Evolutionary conservation across 345 rosid species (phyloP), one percentile per base, ranked within the genome.

Genomic region (Mangifera indica): DNA sequence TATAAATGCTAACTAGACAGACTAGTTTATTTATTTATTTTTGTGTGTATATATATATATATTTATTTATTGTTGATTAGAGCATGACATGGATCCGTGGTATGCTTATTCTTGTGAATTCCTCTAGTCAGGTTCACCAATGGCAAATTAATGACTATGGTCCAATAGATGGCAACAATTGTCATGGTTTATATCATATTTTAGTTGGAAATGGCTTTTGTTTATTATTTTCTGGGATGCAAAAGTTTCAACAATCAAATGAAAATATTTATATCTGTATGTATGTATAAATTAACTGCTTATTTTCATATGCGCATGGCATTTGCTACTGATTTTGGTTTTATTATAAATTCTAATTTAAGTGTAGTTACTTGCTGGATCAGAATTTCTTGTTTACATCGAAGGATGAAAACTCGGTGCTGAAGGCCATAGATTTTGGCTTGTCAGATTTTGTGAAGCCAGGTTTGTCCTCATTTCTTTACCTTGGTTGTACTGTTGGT

Each of bases 351-450:
- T 64, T 81, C 25, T 20, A 67, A 55, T 64, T 74, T 78, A 72
- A 73, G 60, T 64, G 56, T 78, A 25, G 56, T 67, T 76, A 42
- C 72, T 67, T 79, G 69, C 48, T 84, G 76, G 64, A 74, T 71
- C 93, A 95, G 99, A 95, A 95, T 80, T 95, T 95, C 69, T 87
- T 95, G 76, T 95, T 85, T 73, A 85, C 86, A 5, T 81, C 91
- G 0, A 90, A 89, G 86, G 99, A 90, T 75, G 99, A 92, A 59
- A 84, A 79, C 75, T 86, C 98, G 7, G 84, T 73, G 14, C 74
- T 95, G 83, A 95, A 95, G 84, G 98, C 92, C 71, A 95, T 95
- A 76, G 99, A 92, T 83, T 95, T 95, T 74, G 99, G 99, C 77
- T 88, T 95, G 83, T 92, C 99, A 22, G 99, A 95, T 80, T 95